Conservation (phyloP, 345 rosid genomes). For the Syzygium aromaticum region DNA sequence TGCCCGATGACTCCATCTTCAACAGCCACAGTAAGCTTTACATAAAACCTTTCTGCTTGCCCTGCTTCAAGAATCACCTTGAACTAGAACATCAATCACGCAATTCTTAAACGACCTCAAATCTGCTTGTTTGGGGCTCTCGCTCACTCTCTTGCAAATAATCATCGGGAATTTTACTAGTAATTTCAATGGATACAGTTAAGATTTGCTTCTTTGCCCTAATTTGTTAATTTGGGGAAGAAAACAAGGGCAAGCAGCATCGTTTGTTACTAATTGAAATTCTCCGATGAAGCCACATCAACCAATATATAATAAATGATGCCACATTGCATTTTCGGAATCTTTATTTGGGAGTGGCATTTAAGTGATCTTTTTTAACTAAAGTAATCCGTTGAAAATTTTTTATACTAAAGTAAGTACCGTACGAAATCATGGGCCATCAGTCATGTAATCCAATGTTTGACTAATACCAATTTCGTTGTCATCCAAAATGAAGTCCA, state of each 20-base stretch:
- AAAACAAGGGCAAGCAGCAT: accelerated
- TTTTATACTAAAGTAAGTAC: accelerated
- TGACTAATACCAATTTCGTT: background rate
- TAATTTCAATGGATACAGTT: background rate
- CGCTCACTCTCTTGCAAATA: background rate
- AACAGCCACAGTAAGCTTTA: background rate
- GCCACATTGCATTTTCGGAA: accelerated
- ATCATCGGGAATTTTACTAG: background rate
- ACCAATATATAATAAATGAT: background rate
- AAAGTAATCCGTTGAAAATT: accelerated
- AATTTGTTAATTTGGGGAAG: background rate
- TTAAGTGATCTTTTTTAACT: background rate
- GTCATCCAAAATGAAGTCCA: background rate
- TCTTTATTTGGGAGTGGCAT: background rate
- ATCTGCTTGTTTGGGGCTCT: background rate
- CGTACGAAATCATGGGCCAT: accelerated
- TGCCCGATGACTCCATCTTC: background rate
- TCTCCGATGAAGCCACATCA: accelerated
- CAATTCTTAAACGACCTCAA: background rate
- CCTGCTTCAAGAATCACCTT: too few relatives aligned
- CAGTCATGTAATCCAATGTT: background rate
- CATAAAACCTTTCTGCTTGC: background rate
- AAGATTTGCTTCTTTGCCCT: background rate
- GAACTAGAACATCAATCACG: too few relatives aligned
- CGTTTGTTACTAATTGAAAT: background rate